These are phyloP conservation scores for Penicillium sp. DNA, from an alignment of 2,329 filamentous ascomycete genomes.

Conservation along the genomic window DNA sequence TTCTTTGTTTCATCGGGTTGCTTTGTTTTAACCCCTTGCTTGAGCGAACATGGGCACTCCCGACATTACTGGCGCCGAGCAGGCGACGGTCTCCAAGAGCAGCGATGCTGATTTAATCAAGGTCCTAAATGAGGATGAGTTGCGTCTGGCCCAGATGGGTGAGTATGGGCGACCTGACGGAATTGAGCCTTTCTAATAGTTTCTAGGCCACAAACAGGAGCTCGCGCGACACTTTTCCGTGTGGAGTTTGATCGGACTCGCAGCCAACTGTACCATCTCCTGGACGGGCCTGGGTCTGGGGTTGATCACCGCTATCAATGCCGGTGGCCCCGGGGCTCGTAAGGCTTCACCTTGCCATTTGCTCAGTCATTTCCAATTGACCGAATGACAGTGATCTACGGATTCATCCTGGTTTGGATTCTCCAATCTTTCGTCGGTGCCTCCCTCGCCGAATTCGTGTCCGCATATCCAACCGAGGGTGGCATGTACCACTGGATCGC, in stretches of 20 bases:
- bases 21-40: not conserved
- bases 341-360: conserved; percentile 1
- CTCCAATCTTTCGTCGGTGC: conserved; percentile 48
- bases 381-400: conserved; percentile 46
- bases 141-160: conserved; percentile 49
- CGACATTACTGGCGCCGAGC: conserved; percentile 4
- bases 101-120: conserved; percentile 14
- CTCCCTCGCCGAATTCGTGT: conserved; percentile 50
- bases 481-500: conserved; percentile 55
- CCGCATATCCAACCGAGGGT: conserved; percentile 49
- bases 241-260: conserved; percentile 50
- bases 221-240: conserved; percentile 50
- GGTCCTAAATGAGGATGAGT: conserved; percentile 39
- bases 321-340: conserved; percentile 48
- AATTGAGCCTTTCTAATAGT: not conserved
- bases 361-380: conserved; percentile 12
- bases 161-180: conserved; percentile 5
- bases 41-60: conserved; percentile 11
- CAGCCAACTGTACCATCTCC: conserved; percentile 52
- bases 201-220: conserved; percentile 49
- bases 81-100: not conserved
- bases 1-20: not conserved
- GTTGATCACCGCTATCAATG: conserved; percentile 48
- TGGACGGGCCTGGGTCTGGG: conserved; percentile 50
- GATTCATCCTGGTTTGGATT: conserved; percentile 50